phyloP scores from a whole-genome alignment of 768 basidiomycete genomes.

The Mycena crocata region DNA sequence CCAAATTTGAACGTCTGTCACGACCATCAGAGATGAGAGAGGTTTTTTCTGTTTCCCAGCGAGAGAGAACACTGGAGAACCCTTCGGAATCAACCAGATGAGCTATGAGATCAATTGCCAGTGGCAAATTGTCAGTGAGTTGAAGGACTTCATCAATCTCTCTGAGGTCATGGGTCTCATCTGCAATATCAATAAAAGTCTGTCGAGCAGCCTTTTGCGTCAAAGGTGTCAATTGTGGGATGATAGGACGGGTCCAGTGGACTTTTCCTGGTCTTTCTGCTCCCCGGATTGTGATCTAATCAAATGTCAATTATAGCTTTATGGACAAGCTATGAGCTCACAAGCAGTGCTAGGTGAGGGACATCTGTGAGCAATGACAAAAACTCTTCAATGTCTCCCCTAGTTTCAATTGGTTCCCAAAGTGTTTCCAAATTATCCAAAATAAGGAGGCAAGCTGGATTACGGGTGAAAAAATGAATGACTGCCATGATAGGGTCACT shows the following conservation, averaged over 20 bases:
- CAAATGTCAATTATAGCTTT: too few relatives aligned
- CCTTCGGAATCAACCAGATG: conserved; percentile 5
- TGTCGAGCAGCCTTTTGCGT: neutral
- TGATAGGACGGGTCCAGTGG: conserved; percentile 5
- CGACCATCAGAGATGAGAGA: too few relatives aligned
- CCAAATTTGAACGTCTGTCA: too few relatives aligned
- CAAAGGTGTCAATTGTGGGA: conserved; percentile 1
- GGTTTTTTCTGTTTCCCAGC: too few relatives aligned
- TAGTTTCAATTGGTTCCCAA: too few relatives aligned
- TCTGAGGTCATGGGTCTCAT: neutral
- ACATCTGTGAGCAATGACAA: neutral
- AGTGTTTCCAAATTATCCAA: neutral
- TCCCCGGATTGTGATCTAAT: conserved; percentile 17
- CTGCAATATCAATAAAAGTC: conserved; percentile 15
- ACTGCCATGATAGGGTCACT: too few relatives aligned
- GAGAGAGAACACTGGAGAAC: neutral
- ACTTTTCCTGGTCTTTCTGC: conserved; percentile 11
- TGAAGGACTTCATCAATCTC: neutral
- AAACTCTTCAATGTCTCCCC: neutral
- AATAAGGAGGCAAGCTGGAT: neutral
- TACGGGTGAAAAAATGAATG: neutral
- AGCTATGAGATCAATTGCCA: conserved; percentile 14
- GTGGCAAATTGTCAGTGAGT: conserved; percentile 15
- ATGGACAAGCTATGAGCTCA: too few relatives aligned
- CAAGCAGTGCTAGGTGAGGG: too few relatives aligned